A percentile compares a stretch with the other conserved stretches of the same genome.
Conservation (phyloP, 2,329 filamentous ascomycete genomes). For the Zymoseptoria ardabiliae region DNA sequence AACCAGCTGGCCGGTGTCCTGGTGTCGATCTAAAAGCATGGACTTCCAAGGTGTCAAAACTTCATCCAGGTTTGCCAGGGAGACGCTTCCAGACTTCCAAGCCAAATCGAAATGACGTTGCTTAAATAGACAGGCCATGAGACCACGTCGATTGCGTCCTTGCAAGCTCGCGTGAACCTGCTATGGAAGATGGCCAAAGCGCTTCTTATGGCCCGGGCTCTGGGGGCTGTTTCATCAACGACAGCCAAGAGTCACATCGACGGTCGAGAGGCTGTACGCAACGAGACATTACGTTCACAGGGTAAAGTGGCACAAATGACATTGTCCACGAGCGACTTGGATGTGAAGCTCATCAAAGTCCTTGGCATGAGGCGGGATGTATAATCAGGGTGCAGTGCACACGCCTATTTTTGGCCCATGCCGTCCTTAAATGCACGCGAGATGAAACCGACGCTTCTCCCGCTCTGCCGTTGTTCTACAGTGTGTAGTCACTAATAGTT, state of each 20-base stretch:
- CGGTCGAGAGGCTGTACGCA: background rate
- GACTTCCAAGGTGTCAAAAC: background rate
- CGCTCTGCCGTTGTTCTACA: background rate
- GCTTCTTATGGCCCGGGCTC: too few species aligned
- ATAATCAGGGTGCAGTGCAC: background rate
- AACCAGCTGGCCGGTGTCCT: background rate
- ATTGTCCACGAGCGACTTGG: too few species aligned
- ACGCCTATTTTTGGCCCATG: background rate
- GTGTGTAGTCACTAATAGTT: background rate
- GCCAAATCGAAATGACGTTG: background rate
- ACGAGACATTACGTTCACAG: background rate
- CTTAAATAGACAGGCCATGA: background rate
- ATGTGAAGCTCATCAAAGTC: background rate
- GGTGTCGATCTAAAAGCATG: background rate
- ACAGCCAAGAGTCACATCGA: too few species aligned
- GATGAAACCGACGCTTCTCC: background rate
- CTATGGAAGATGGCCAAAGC: background rate
- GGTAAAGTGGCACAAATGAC: too few species aligned
- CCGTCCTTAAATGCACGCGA: background rate
- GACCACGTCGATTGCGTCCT: background rate
- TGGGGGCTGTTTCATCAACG: too few species aligned
- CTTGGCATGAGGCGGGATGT: background rate
- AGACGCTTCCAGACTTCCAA: background rate
- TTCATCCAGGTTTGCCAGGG: background rate
- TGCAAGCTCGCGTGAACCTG: background rate